Percentiles rank a stretch among this genome's conserved stretches.
Evolutionary conservation across 805 yeast genomes (phyloP).

Genomic region (Candida tallmaniae): DNA sequence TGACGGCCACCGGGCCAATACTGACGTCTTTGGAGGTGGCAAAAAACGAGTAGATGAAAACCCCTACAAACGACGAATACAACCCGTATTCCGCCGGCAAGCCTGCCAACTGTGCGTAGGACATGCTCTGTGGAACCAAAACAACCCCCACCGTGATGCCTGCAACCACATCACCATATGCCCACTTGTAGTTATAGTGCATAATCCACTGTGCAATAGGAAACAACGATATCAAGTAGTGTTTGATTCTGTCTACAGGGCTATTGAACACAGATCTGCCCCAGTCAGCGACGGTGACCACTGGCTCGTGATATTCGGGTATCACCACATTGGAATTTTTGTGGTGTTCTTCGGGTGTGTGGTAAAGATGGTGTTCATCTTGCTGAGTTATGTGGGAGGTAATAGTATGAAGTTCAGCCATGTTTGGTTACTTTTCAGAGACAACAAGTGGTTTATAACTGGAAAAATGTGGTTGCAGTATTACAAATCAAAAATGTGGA

Average conservation of each 20-base stretch:
- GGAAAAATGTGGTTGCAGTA: no score
- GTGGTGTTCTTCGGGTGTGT: background rate
- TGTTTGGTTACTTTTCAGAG: no score
- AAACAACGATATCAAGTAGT: constrained; percentile 61
- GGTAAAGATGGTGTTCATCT: constrained; percentile 7
- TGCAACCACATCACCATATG: constrained; percentile 77
- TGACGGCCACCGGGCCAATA: constrained; percentile 96
- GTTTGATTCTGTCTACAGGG: constrained; percentile 36
- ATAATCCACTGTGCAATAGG: constrained; percentile 83
- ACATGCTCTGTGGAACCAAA: constrained; percentile 93
- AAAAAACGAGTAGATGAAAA: constrained; percentile 79
- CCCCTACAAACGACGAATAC: constrained; percentile 90
- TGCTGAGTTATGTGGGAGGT: constrained; percentile 5
- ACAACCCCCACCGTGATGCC: constrained; percentile 94
- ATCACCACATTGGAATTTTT: constrained; percentile 13
- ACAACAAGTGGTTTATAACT: no score
- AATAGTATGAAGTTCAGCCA: constrained; percentile 3
- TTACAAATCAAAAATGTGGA: no score
- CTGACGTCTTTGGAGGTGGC: constrained; percentile 95
- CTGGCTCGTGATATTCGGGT: constrained; percentile 34
- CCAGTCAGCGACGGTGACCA: constrained; percentile 32
- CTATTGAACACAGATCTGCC: constrained; percentile 21
- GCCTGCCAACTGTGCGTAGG: constrained; percentile 85
- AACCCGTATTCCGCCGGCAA: constrained; percentile 80
- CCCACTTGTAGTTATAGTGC: constrained; percentile 78